Evolutionary conservation across 2,329 filamentous ascomycete species (phyloP), one percentile per base, ranked within the genome.

Genomic region (Nannizziopsis arthrosporioides): DNA sequence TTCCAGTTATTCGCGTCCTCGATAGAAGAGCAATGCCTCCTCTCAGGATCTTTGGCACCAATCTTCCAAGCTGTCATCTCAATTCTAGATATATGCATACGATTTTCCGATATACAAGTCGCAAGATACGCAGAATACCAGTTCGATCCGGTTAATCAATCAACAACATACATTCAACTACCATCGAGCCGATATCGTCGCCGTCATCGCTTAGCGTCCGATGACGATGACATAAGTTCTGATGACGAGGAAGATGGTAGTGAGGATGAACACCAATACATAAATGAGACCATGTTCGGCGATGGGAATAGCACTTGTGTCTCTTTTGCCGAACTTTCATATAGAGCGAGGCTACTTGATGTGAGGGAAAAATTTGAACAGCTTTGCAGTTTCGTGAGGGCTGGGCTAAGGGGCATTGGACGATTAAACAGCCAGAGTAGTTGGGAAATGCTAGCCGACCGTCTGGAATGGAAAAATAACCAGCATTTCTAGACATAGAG

Each of bases 381-480:
- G 38, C 70, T 84, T 42, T 59, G 88, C 22, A 70, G 75, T 0
- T 94, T 94, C 61, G 73, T 92, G 11, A 75, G 75, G 2, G 79
- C 81, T 43, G 87, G 85, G 0, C 61, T 95, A 53, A 77, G 82
- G 47, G 82, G 83, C 8, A 78, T 92, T 8, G 81, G 85, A 43
- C 76, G 88, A 56, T 84, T 82, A 31, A 82, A 84, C 42, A 79
- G 79, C 22, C 80, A 85, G 66, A 73, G 58, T 59, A 76, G 81
- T 61, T 90, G 88, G 84, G 85, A 92, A 64, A 78, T 84, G 51
- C 62, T 94, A 51, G 86, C 84, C 0, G 86, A 94, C 63, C 84
- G 83, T 70, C 64, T 94, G 39, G 83, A 89, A 44, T 68, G 66
- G 66, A 61, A 63, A 44, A 59, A 27, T 11, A 19, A 30, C 3